Conservation (phyloP, 768 basidiomycete species). For the Lepiota brunneoincarnata region DNA sequence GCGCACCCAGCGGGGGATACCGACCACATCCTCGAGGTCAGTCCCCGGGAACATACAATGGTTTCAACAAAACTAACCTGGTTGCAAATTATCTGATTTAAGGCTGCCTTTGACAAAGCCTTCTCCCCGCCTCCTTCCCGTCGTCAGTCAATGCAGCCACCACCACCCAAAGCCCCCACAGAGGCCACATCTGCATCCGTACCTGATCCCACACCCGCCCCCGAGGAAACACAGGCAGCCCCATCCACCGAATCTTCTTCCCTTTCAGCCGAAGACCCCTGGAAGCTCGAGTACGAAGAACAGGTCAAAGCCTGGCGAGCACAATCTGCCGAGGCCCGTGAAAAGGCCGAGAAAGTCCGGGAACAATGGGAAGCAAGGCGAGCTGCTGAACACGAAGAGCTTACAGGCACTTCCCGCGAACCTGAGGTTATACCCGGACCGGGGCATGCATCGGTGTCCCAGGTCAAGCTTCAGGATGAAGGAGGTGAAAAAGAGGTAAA, state of each 20-base stretch:
- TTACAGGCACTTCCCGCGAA: constrained; percentile 25
- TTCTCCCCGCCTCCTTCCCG: constrained; percentile 30
- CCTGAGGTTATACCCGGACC: constrained; percentile 12
- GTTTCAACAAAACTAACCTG: neutral
- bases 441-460: neutral
- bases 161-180: constrained; percentile 12
- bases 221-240: neutral
- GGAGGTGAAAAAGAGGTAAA: neutral
- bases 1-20: constrained; percentile 1
- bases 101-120: constrained; percentile 28
- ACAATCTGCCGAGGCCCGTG: constrained; percentile 66
- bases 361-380: constrained; percentile 70
- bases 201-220: neutral
- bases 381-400: constrained; percentile 33
- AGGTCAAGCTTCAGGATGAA: neutral
- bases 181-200: constrained; percentile 3
- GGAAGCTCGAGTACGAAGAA: constrained; percentile 68
- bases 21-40: constrained; percentile 8
- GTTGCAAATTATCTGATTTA: neutral
- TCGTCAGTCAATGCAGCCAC: constrained; percentile 19
- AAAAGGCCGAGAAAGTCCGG: constrained; percentile 74
- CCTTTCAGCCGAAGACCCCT: constrained; percentile 39
- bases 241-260: constrained; percentile 15
- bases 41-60: neutral
- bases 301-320: constrained; percentile 71